These are phyloP conservation scores for Neonothopanus nambi DNA, from an alignment of 1,284 basidiomycete species.

Conservation along the genomic window DNA sequence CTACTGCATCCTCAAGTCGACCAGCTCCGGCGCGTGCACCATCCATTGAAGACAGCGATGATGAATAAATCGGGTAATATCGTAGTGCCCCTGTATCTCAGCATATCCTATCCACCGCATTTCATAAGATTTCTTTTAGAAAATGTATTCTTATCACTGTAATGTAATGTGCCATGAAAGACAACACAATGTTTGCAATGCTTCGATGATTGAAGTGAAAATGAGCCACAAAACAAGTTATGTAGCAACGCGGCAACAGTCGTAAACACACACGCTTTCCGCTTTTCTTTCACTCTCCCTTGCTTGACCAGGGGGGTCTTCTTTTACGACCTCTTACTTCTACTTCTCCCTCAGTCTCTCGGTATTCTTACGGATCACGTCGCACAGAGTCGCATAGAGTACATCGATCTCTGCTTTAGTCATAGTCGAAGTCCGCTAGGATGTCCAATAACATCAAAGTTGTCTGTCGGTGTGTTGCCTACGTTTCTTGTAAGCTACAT, in stretches of 20 bases:
- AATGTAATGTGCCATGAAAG: neutral
- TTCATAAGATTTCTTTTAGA: neutral
- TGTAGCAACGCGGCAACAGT: constrained; percentile 5
- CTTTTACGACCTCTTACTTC: constrained; percentile 10
- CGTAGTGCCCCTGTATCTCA: neutral
- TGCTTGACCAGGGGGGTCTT: neutral
- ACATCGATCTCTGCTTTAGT: neutral
- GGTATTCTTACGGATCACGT: constrained; percentile 5
- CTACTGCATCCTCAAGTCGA: constrained; percentile 61
- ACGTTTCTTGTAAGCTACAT: constrained; percentile 3
- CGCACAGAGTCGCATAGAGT: constrained; percentile 7
- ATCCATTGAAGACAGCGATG: constrained; percentile 42
- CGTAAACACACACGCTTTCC: too few species aligned
- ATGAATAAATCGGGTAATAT: constrained; percentile 31
- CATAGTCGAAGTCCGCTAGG: constrained; percentile 29
- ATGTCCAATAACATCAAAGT: constrained; percentile 90
- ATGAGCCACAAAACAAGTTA: neutral
- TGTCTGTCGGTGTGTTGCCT: constrained; percentile 79
- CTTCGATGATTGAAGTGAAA: neutral
- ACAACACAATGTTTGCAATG: too few species aligned
- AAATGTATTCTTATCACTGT: constrained; percentile 8
- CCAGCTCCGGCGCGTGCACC: constrained; percentile 39
- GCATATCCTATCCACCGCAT: neutral
- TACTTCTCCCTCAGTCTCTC: constrained; percentile 4
- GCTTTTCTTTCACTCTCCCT: constrained; percentile 4